A percentile compares a stretch with the other conserved stretches of the same genome.
Conservation (phyloP, 1,284 basidiomycete species). For the Xerocomus nothofagi region DNA sequence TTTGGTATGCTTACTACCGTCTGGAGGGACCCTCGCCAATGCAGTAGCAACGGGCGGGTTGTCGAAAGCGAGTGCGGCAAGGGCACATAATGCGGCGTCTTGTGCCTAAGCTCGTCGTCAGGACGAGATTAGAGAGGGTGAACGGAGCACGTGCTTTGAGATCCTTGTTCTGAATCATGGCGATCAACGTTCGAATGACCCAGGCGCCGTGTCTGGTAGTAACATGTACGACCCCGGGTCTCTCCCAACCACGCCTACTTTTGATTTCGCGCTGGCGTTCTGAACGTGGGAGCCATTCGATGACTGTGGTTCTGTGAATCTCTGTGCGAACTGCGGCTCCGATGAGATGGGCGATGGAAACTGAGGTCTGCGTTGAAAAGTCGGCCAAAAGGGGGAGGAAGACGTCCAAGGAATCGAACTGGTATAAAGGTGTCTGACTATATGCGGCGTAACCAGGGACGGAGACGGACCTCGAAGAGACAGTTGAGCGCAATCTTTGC, state of each 20-base stretch:
- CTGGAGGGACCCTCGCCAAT: conserved; percentile 43
- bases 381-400: conserved; percentile 62
- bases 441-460: background rate
- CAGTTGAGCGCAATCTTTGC: conserved; percentile 56
- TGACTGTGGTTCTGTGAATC: conserved; percentile 55
- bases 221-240: conserved; percentile 40
- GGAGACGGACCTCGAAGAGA: conserved; percentile 54
- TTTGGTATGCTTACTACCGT: conserved; percentile 37
- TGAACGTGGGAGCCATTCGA: conserved; percentile 60
- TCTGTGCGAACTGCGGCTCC: conserved; percentile 50
- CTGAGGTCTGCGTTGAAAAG: conserved; percentile 39
- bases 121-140: background rate
- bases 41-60: conserved; percentile 52
- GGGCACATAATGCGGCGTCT: conserved; percentile 67
- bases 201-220: conserved; percentile 54
- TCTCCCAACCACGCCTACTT: conserved; percentile 69
- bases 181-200: conserved; percentile 52
- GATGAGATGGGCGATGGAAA: conserved; percentile 59
- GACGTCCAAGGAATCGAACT: conserved; percentile 62
- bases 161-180: conserved; percentile 51
- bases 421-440: background rate
- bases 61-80: conserved; percentile 72
- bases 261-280: conserved; percentile 58
- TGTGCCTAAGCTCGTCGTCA: conserved; percentile 48
- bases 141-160: conserved; percentile 44